Base-by-base conservation (phyloP, 2,329 filamentous ascomycete species). In the Fusarium oxysporum region DNA sequence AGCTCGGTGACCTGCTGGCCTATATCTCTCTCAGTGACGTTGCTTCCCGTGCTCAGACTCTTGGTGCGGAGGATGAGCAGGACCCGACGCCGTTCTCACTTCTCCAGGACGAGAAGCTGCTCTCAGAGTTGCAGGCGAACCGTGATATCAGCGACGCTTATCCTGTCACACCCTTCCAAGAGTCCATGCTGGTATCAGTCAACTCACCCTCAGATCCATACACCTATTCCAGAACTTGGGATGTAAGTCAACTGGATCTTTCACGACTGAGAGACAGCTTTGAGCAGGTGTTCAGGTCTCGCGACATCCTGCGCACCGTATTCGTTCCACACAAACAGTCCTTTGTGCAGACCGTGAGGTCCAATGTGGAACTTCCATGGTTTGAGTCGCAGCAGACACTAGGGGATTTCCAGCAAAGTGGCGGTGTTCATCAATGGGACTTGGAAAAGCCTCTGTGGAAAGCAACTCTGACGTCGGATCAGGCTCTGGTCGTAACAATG, bases 401-500 rank as follows among this genome's bases (percentile, higher is more conserved):
- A 1, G 37, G 33, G 8, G 8, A 6, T 6, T 25, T 63, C 16
- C 25, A 40, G 6, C 6, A 50, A 13, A 32, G 19, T 11, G 32
- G 8, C 5, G 30, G 2, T 3, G 10, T 6, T 8, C 50, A 43
- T 21, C 14, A 45, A 0, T 66, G 58, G 63, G 37, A 62, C 11
- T 12, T 40, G 21, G 25, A 50, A 1, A 50, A 30, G 0, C 63
- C 63, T 30, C 33, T 66, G 0, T 66, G 63, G 63, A 62, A 53
- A 19, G 41, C 23, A 16, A 66, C 50, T 7, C 6, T 57, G 0
- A 56, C 58, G 1, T 25, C 50, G 1, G 63, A 66, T 3, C n/a
- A 19, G 17, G 40, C 70, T 19, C 64, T 81, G 2, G 76, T 78
- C 1, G 70, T 81, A 16, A 76, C 77, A 3, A 79, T 79, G 71